A percentile compares a stretch with the other conserved stretches of the same genome.
Evolutionary conservation across 2,329 filamentous ascomycete genomes (phyloP).

Genomic region (Aspergillus felis): DNA sequence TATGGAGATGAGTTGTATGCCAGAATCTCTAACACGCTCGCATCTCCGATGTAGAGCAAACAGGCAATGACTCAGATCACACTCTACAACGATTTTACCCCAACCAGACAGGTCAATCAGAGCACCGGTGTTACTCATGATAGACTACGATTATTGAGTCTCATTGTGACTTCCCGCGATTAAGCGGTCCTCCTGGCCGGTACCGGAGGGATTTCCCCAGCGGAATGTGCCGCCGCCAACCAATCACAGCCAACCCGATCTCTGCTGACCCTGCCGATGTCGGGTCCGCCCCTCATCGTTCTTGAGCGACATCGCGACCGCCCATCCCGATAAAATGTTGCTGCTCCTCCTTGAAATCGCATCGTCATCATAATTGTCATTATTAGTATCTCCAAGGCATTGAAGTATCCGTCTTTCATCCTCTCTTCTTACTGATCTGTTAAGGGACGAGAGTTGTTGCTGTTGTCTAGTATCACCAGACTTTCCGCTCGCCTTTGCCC

Average conservation of each 20-base stretch:
- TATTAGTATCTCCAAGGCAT: not conserved
- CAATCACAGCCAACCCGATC: slow-evolving; percentile 18
- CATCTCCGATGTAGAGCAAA: too few species aligned
- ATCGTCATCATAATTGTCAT: slow-evolving; percentile 8
- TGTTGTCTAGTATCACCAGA: not conserved
- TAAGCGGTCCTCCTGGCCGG: not conserved
- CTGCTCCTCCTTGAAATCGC: slow-evolving; percentile 4
- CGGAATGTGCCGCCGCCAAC: not conserved
- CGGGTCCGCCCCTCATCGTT: slow-evolving; percentile 31
- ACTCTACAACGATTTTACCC: too few species aligned
- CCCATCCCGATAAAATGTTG: slow-evolving; percentile 20
- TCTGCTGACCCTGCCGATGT: slow-evolving; percentile 34
- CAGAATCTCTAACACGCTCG: too few species aligned
- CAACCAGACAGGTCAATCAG: too few species aligned
- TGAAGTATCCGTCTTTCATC: slow-evolving; percentile 1
- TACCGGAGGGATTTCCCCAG: not conserved
- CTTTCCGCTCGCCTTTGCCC: slow-evolving; percentile 19
- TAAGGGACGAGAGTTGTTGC: not conserved
- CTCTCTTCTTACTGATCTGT: slow-evolving; percentile 2
- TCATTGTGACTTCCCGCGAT: not conserved
- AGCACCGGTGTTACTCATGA: not conserved
- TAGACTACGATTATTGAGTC: not conserved
- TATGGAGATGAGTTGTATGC: too few species aligned
- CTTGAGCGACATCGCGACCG: slow-evolving; percentile 33
- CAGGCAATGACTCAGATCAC: too few species aligned